phyloP scores from a whole-genome alignment of 108 stramenopile species.

The Cyclotella cryptica region DNA sequence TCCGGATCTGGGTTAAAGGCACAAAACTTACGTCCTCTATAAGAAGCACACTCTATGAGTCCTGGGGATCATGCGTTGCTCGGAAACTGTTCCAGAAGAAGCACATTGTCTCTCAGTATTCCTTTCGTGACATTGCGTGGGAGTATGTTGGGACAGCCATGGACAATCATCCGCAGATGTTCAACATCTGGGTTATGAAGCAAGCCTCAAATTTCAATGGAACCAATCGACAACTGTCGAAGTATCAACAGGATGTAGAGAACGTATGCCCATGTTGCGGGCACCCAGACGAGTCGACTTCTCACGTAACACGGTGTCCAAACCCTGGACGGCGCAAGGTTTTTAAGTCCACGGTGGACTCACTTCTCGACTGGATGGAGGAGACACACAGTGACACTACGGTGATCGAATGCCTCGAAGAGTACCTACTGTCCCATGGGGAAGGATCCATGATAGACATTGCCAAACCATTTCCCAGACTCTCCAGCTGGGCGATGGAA shows the following conservation, averaged over 20 bases:
- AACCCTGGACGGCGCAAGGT: too few relatives aligned
- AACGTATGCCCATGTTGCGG: constrained; percentile 10
- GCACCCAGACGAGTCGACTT: background rate
- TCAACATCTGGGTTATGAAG: background rate
- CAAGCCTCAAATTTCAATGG: too few relatives aligned
- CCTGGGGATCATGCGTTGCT: background rate
- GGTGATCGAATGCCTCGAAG: too few relatives aligned
- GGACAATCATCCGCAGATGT: background rate
- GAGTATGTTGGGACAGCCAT: background rate
- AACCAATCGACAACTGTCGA: constrained; percentile 7
- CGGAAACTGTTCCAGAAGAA: background rate
- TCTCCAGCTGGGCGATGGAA: too few relatives aligned
- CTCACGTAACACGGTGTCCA: too few relatives aligned
- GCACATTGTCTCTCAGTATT: background rate
- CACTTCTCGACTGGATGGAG: too few relatives aligned
- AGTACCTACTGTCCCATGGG: too few relatives aligned
- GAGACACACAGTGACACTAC: too few relatives aligned
- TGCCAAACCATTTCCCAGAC: too few relatives aligned
- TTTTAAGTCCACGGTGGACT: too few relatives aligned
- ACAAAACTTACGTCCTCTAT: background rate
- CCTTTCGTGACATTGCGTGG: background rate
- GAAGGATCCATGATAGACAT: too few relatives aligned
- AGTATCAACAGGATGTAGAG: background rate
- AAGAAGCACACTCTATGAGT: background rate
- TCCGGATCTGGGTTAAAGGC: background rate